Conservation (phyloP, 2,329 filamentous ascomycete species). For the Calycina herbarum region DNA sequence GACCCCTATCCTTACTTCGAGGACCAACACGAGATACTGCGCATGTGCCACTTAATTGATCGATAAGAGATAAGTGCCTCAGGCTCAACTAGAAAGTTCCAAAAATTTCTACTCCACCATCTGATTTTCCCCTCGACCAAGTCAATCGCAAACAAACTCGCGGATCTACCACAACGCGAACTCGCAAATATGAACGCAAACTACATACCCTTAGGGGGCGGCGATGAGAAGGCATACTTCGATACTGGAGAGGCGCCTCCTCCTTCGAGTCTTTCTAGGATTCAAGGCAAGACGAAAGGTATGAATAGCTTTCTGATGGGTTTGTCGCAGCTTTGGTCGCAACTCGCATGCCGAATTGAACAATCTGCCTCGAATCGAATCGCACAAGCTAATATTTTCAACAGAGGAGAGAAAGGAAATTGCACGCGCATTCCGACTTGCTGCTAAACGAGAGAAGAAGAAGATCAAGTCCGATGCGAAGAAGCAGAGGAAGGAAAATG, state of each 20-base stretch:
- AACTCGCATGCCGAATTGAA: not conserved
- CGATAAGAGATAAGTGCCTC: not conserved
- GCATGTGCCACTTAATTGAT: not conserved
- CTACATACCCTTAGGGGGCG: slow-evolving; percentile 19
- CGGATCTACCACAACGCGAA: not conserved
- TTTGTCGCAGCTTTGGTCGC: not conserved
- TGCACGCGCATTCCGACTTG: slow-evolving; percentile 24
- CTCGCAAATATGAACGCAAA: slow-evolving; percentile 16
- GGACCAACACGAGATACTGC: too few species aligned
- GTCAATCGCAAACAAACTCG: slow-evolving; percentile 1
- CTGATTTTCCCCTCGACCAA: not conserved
- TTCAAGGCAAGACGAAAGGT: not conserved
- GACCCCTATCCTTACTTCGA: too few species aligned
- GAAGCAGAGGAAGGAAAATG: slow-evolving; percentile 31
- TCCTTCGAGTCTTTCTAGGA: not conserved
- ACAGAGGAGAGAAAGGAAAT: slow-evolving; percentile 31
- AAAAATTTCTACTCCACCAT: slow-evolving; percentile 7
- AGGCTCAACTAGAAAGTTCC: slow-evolving; percentile 9
- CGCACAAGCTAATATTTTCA: not conserved
- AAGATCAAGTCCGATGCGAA: slow-evolving; percentile 33
- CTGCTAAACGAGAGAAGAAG: slow-evolving; percentile 32
- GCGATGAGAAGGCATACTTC: slow-evolving; percentile 4
- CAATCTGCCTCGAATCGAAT: not conserved
- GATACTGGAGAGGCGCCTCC: not conserved
- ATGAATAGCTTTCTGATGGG: not conserved